Evolutionary conservation across 805 yeast genomes (phyloP), one percentile per base, ranked within the genome.

Genomic region (Citeromyces matritensis): DNA sequence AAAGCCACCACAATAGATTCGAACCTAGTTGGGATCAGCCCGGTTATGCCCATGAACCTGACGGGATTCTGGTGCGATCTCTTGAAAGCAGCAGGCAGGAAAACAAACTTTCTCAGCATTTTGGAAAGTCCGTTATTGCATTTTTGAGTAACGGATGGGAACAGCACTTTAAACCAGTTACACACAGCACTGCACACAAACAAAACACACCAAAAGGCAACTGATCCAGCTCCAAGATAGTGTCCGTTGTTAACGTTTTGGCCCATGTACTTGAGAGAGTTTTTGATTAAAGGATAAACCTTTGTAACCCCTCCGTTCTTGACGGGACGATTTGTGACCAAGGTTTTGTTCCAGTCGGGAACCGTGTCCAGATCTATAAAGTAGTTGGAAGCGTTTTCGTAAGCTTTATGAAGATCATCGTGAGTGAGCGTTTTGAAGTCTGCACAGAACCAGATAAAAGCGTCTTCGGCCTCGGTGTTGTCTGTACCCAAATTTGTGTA

Each of bases 11-110:
- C 44, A 7, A 70, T 36, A 0, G 63, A 37, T 40, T 73, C 79
- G 39, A 64, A 50, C 39, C 78, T 55, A 3, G 72, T 61, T 1
- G 81, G 80, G 29, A 67, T 36, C n/a, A 58, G 35, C 38, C 55
- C 57, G 6, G 45, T 26, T 28, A 31, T 8, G 36, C 40, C 40
- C 23, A 6, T 52, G 42, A 31, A 70, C 70, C 7, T 17, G 21
- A 17, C 21, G 7, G 36, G 42, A 34, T 3, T 29, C 38, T 34
- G 36, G 42, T 35, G 48, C 43, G 2, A 31, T 9, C 3, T 38
- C 33, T 8, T 33, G n/a, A 6, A 42, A 25, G 21, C 30, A 31
- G 11, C 9, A 12, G 2, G 26, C 29, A 31, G 42, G 39, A 10
- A 24, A 11, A 12, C 37, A 5, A 7, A 5, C 7, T 7, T 17